Conservation (phyloP, 208 protist species). For the Crithidia expoeki region DNA sequence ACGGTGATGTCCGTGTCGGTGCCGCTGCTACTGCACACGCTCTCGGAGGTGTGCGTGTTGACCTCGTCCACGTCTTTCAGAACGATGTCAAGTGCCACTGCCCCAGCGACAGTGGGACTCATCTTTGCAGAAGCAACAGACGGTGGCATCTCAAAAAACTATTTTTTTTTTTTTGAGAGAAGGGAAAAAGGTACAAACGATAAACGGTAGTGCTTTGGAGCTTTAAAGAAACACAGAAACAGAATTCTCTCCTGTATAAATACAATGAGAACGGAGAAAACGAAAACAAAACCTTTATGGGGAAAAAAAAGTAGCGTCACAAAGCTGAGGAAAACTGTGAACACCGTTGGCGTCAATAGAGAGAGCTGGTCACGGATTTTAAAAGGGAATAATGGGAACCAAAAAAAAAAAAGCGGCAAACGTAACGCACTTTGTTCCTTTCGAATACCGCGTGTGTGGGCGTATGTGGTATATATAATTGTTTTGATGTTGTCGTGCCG, state of each 20-base stretch:
- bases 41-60: slow-evolving; percentile 33
- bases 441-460: too few species aligned
- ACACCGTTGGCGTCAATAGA: neutral
- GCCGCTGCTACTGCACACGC: slow-evolving; percentile 32
- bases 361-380: neutral
- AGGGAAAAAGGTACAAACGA: neutral
- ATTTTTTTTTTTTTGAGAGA: neutral
- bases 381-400: neutral
- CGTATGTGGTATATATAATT: too few species aligned
- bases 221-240: neutral
- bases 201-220: too few species aligned
- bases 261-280: neutral
- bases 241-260: too few species aligned
- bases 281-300: too few species aligned
- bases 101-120: slow-evolving; percentile 1
- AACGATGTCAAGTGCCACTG: neutral
- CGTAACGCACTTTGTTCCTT: too few species aligned
- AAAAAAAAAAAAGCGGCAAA: neutral
- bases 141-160: neutral
- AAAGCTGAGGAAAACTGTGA: too few species aligned
- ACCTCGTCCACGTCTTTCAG: slow-evolving; percentile 28
- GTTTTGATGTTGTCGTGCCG: too few species aligned
- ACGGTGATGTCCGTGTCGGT: slow-evolving; percentile 17
- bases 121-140: neutral
- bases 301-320: too few species aligned